These are phyloP conservation scores for Paradendryphiella salina DNA, from an alignment of 2,329 filamentous ascomycete genomes.

Conservation along the genomic window DNA sequence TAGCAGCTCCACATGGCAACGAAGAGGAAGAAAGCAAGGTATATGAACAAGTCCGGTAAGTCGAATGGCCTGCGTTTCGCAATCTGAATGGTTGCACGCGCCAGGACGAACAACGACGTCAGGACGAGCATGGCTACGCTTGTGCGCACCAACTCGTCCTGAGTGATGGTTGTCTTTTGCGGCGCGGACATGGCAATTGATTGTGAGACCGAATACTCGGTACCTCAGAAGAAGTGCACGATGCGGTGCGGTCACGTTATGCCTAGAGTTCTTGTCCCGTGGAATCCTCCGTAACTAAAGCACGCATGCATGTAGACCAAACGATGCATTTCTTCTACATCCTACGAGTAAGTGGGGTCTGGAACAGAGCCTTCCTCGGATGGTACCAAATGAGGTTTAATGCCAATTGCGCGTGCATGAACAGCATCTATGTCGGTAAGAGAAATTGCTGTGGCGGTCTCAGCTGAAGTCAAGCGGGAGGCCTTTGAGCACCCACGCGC, in stretches of 20 bases:
- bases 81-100: slow-evolving; percentile 13
- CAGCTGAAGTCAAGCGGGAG: too few relatives aligned
- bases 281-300: background rate
- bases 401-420: background rate
- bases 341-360: background rate
- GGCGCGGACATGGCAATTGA: slow-evolving; percentile 5
- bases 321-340: background rate
- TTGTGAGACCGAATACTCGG: background rate
- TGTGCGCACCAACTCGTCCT: slow-evolving; percentile 13
- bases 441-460: background rate
- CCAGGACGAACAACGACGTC: slow-evolving; percentile 15
- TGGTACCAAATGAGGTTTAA: background rate
- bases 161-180: slow-evolving; percentile 11
- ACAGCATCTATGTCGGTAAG: background rate
- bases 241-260: background rate
- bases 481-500: background rate
- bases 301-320: background rate
- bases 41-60: slow-evolving; percentile 26
- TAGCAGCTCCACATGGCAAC: slow-evolving; percentile 35
- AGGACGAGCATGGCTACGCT: slow-evolving; percentile 21
- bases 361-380: background rate
- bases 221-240: too few relatives aligned
- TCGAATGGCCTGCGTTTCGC: slow-evolving; percentile 16
- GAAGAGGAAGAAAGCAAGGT: slow-evolving; percentile 35
- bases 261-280: background rate